A percentile compares a stretch with the other conserved stretches of the same genome.
Evolutionary conservation across 495 filamentous ascomycete genomes (phyloP).

Genomic region (Annulohypoxylon stygium): DNA sequence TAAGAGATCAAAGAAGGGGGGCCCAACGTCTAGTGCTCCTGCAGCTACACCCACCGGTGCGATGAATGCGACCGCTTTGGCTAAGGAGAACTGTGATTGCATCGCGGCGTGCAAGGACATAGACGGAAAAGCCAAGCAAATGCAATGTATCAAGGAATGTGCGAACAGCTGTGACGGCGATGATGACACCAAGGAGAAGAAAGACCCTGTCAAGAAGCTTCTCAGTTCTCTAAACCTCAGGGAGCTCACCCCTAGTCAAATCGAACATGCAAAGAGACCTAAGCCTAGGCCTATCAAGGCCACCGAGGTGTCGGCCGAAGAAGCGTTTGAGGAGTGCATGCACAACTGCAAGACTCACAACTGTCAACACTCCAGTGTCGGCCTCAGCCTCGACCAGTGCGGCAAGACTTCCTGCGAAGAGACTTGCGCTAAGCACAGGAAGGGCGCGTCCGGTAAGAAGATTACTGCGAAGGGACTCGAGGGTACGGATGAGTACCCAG

Average conservation of each 20-base stretch:
- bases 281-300: slow-evolving; percentile 5
- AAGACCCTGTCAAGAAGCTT: background rate
- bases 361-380: slow-evolving; percentile 23
- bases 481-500: background rate
- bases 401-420: slow-evolving; percentile 22
- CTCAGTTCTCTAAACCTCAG: slow-evolving; percentile 10
- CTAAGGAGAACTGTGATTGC: slow-evolving; percentile 26
- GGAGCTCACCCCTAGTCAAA: background rate
- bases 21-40: background rate
- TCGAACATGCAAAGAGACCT: background rate
- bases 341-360: slow-evolving; percentile 24
- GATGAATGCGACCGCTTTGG: background rate
- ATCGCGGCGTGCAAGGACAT: slow-evolving; percentile 16
- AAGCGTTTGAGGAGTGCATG: slow-evolving; percentile 29
- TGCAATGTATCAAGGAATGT: slow-evolving; percentile 27
- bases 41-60: background rate
- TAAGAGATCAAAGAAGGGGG: background rate
- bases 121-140: slow-evolving; percentile 27
- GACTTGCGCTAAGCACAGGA: slow-evolving; percentile 12
- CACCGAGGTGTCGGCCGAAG: background rate
- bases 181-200: slow-evolving; percentile 24
- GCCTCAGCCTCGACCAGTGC: slow-evolving; percentile 20
- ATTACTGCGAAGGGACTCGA: background rate
- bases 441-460: background rate
- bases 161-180: slow-evolving; percentile 25